Percentiles rank a stretch among this genome's conserved stretches.
Evolutionary conservation across 1,139 yeast species (phyloP).

Genomic region (Hansenula lynferdii): DNA sequence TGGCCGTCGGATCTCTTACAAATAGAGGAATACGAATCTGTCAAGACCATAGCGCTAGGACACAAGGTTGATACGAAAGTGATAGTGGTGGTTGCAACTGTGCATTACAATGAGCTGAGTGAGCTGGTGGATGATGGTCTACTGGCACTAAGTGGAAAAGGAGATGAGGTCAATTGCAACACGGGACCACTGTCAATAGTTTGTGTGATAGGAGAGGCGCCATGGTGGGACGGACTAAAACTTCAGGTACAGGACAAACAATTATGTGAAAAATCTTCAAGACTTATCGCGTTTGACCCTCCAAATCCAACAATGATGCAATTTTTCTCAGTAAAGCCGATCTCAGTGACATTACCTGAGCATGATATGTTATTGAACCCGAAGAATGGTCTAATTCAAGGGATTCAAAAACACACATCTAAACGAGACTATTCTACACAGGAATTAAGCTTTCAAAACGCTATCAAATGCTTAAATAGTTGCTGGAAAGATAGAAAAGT

Average conservation of each 20-base stretch:
- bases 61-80: slow-evolving; percentile 26
- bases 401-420: slow-evolving; percentile 24
- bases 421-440: slow-evolving; percentile 6
- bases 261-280: slow-evolving; percentile 15
- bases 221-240: slow-evolving; percentile 3
- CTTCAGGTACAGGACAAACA: slow-evolving; percentile 2
- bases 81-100: slow-evolving; percentile 28
- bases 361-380: slow-evolving; percentile 20
- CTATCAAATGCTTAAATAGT: slow-evolving; percentile 20
- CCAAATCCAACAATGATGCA: slow-evolving; percentile 75
- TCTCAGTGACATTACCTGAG: slow-evolving; percentile 54
- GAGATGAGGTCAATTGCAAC: too few species aligned
- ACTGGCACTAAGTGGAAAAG: too few species aligned
- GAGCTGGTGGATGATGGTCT: background rate
- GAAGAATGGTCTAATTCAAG: slow-evolving; percentile 25
- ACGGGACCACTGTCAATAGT: background rate
- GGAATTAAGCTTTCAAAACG: slow-evolving; percentile 14
- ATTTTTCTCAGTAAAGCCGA: slow-evolving; percentile 73
- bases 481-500: slow-evolving; percentile 16
- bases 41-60: slow-evolving; percentile 24
- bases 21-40: slow-evolving; percentile 13
- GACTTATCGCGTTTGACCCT: slow-evolving; percentile 59
- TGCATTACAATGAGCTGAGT: slow-evolving; percentile 12
- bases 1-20: slow-evolving; percentile 32
- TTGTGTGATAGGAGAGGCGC: background rate